These are phyloP conservation scores for Agaricus blazei DNA, from an alignment of 768 basidiomycete genomes.

Conservation along the genomic window DNA sequence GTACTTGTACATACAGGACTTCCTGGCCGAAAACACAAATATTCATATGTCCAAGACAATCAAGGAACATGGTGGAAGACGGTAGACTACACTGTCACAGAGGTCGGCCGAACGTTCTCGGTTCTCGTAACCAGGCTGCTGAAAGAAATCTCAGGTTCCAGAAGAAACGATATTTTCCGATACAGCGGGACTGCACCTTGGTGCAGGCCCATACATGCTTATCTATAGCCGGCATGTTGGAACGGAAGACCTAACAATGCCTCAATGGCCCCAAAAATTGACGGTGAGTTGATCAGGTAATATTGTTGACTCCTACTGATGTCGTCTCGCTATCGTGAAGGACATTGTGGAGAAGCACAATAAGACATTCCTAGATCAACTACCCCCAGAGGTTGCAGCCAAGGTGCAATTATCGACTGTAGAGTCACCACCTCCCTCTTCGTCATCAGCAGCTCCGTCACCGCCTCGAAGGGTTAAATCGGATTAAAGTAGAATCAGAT, in stretches of 20 bases:
- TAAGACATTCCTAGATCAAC: slow-evolving; percentile 25
- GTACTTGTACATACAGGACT: slow-evolving; percentile 77
- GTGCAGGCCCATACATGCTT: slow-evolving; percentile 76
- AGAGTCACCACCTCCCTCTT: neutral
- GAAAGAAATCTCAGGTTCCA: slow-evolving; percentile 44
- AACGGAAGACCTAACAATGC: slow-evolving; percentile 28
- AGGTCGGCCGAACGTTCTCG: slow-evolving; percentile 35
- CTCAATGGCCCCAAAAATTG: slow-evolving; percentile 31
- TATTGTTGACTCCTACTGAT: neutral
- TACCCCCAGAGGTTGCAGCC: slow-evolving; percentile 28
- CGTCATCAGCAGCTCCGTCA: neutral
- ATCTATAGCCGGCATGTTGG: slow-evolving; percentile 51
- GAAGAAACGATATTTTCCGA: slow-evolving; percentile 70
- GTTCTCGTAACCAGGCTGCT: neutral
- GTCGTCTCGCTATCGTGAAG: slow-evolving; percentile 14
- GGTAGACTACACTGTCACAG: slow-evolving; percentile 60
- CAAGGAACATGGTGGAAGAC: slow-evolving; percentile 79
- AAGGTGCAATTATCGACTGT: slow-evolving; percentile 15
- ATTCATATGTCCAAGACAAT: slow-evolving; percentile 66
- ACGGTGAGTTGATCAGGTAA: slow-evolving; percentile 21
- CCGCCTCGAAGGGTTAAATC: neutral
- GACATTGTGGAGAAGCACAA: slow-evolving; percentile 30
- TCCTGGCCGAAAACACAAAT: slow-evolving; percentile 71
- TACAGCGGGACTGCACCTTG: slow-evolving; percentile 64
- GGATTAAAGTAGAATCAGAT: neutral